phyloP scores from a whole-genome alignment of 108 stramenopile genomes.

The Skeletonema marinoi region DNA sequence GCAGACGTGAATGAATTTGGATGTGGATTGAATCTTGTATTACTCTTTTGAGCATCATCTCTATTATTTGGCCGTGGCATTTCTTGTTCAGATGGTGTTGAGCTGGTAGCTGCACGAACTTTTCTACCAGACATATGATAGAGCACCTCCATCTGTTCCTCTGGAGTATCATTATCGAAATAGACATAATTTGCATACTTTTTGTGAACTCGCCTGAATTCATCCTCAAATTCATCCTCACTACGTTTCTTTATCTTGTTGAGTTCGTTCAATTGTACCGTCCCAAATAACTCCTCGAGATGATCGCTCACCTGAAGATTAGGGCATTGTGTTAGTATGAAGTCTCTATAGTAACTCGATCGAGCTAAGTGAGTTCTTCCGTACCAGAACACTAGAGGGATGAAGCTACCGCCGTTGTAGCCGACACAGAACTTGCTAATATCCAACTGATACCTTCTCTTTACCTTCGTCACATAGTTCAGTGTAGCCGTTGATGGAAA shows the following conservation, averaged over 20 bases:
- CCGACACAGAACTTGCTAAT: not conserved
- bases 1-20: constrained; percentile 39
- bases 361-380: constrained; percentile 36
- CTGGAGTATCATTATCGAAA: constrained; percentile 3
- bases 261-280: constrained; percentile 23
- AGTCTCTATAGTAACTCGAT: constrained; percentile 27
- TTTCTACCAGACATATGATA: constrained; percentile 51
- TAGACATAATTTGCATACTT: constrained; percentile 42
- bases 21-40: constrained; percentile 6
- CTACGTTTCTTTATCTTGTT: not conserved
- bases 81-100: not conserved
- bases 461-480: constrained; percentile 36
- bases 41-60: not conserved
- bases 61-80: not conserved
- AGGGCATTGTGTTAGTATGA: constrained; percentile 8
- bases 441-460: constrained; percentile 40
- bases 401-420: not conserved
- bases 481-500: constrained; percentile 45
- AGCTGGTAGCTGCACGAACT: constrained; percentile 20
- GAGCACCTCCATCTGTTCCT: constrained; percentile 37
- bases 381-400: constrained; percentile 52
- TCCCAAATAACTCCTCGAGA: constrained; percentile 46
- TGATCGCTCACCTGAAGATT: constrained; percentile 31
- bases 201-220: constrained; percentile 19
- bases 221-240: constrained; percentile 6